phyloP scores from a whole-genome alignment of 371 early-diverging fungal genomes.

The Sporodiniella umbellata region DNA sequence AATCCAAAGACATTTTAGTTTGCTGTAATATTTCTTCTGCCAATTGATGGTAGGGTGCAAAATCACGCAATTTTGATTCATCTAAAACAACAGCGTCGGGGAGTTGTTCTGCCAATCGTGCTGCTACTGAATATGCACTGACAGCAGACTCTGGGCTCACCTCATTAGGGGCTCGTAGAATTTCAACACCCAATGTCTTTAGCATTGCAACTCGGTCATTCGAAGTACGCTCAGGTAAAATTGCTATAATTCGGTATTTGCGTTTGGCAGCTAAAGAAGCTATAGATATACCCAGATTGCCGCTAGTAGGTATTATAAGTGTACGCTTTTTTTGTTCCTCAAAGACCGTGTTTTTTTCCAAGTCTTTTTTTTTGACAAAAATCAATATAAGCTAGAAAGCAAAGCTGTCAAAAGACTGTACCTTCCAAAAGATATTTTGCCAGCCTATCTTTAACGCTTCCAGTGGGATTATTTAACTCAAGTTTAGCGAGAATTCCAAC shows the following conservation, averaged over 20 bases:
- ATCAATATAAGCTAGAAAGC: no score
- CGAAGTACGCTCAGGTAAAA: slow-evolving; percentile 97
- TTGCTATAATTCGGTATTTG: slow-evolving; percentile 95
- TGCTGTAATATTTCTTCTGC: slow-evolving; percentile 87
- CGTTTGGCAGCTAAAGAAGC: slow-evolving; percentile 94
- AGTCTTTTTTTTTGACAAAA: slow-evolving; percentile 1
- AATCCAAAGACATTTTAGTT: slow-evolving; percentile 89
- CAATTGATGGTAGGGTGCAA: slow-evolving; percentile 91
- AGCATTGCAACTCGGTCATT: slow-evolving; percentile 97
- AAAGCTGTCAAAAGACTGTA: no score
- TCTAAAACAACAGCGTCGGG: slow-evolving; percentile 93
- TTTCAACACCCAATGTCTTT: slow-evolving; percentile 96
- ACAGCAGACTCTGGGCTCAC: slow-evolving; percentile 98
- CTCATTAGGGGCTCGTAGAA: slow-evolving; percentile 96
- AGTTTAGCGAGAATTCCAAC: slow-evolving; percentile 68
- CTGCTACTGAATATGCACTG: slow-evolving; percentile 95
- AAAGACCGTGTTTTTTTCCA: background rate
- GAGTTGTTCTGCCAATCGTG: slow-evolving; percentile 88
- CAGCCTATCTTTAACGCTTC: slow-evolving; percentile 75
- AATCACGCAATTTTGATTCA: slow-evolving; percentile 65
- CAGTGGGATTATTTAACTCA: slow-evolving; percentile 72
- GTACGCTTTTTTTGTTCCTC: background rate
- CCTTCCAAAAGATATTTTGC: slow-evolving; percentile 57
- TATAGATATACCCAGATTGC: slow-evolving; percentile 39
- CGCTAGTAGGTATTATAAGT: slow-evolving; percentile 16